phyloP scores from a whole-genome alignment of 2,329 filamentous ascomycete genomes.

The Coleophoma cylindrospora region DNA sequence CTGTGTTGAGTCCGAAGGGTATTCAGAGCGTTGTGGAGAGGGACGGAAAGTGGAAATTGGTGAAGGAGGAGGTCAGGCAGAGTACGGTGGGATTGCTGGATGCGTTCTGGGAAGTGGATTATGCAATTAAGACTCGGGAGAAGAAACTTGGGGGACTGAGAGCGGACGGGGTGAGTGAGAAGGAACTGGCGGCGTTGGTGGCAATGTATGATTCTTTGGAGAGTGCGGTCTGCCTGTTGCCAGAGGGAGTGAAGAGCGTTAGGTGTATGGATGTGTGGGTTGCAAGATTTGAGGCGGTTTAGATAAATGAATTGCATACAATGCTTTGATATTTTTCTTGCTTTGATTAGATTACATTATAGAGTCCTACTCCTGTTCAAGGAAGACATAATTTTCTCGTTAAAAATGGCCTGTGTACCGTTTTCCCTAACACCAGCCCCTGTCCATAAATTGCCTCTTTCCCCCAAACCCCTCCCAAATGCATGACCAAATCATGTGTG shows the following conservation, averaged over 20 bases:
- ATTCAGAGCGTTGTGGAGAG: constrained; percentile 31
- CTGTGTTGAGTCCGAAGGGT: constrained; percentile 34
- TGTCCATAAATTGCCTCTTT: too few relatives aligned
- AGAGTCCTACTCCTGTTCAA: too few relatives aligned
- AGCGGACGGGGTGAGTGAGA: constrained; percentile 19
- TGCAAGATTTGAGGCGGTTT: constrained; percentile 4
- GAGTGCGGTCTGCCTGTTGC: constrained; percentile 5
- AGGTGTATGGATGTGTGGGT: constrained; percentile 40
- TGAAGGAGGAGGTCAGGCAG: constrained; percentile 30
- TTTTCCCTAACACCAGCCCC: too few relatives aligned
- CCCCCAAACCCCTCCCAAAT: too few relatives aligned
- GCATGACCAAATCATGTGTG: too few relatives aligned
- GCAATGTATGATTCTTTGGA: constrained; percentile 17
- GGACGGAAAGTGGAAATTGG: constrained; percentile 31
- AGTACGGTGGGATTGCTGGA: constrained; percentile 35
- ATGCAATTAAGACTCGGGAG: constrained; percentile 21
- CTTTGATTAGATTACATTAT: too few relatives aligned
- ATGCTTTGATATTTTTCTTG: too few relatives aligned
- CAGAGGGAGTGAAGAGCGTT: constrained; percentile 24
- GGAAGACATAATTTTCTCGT: too few relatives aligned
- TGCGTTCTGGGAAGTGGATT: constrained; percentile 39
- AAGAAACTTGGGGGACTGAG: constrained; percentile 29
- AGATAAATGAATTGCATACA: neutral
- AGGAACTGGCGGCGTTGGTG: constrained; percentile 23
- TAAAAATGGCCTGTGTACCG: too few relatives aligned